Evolutionary conservation across 1,284 basidiomycete species (phyloP).

Genomic region (Apiotrichum sp.): DNA sequence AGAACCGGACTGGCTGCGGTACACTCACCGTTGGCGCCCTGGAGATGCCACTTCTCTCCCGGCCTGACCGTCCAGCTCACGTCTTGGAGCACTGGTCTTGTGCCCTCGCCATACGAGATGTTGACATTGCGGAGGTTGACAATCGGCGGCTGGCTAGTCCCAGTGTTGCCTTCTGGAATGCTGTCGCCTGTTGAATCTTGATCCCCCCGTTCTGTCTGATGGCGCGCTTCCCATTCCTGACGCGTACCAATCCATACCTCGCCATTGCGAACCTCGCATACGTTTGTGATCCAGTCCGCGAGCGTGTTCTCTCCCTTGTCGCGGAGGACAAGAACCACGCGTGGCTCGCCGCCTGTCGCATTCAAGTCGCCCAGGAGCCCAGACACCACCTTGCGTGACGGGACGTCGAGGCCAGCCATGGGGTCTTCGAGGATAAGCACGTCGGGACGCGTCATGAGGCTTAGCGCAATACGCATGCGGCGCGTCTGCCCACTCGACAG

Average conservation of each 20-base stretch:
- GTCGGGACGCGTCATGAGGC: constrained; percentile 63
- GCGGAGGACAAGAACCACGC: constrained; percentile 72
- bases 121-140: constrained; percentile 62
- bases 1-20: too few species aligned
- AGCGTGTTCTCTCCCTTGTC: constrained; percentile 63
- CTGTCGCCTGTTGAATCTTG: not conserved
- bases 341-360: constrained; percentile 20
- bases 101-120: constrained; percentile 66
- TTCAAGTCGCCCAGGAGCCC: constrained; percentile 40
- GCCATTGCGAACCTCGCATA: constrained; percentile 55
- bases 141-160: constrained; percentile 46
- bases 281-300: constrained; percentile 74
- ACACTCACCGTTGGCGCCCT: constrained; percentile 69
- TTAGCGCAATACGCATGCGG: constrained; percentile 73
- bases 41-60: constrained; percentile 80
- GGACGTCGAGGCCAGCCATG: constrained; percentile 44
- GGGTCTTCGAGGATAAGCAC: constrained; percentile 80
- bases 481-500: constrained; percentile 89
- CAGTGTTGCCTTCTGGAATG: not conserved
- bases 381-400: constrained; percentile 38
- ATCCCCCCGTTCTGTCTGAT: not conserved
- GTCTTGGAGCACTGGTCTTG: constrained; percentile 58
- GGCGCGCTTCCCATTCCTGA: constrained; percentile 39
- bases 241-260: constrained; percentile 52
- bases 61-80: constrained; percentile 72